phyloP scores from a whole-genome alignment of 345 rosid genomes.

The Aquilaria yunnanensis region DNA sequence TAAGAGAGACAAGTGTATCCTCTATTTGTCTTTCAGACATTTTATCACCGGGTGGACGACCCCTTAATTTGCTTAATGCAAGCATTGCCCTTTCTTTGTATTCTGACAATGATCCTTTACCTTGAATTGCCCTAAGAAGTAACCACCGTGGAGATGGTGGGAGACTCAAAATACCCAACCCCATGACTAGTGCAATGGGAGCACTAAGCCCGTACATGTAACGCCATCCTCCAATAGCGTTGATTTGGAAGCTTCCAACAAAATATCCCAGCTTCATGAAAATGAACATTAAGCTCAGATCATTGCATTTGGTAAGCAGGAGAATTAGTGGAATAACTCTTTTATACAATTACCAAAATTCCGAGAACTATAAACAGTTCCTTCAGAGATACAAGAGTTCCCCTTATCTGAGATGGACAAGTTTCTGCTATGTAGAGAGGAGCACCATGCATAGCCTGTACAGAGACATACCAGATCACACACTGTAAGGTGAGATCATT shows the following conservation, averaged over 20 bases:
- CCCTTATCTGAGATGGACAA: conserved; percentile 94
- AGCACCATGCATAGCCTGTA: conserved; percentile 98
- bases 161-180: conserved; percentile 85
- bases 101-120: conserved; percentile 65
- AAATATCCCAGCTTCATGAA: conserved; percentile 68
- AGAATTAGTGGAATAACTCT: background rate
- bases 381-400: conserved; percentile 86
- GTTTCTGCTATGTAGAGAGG: conserved; percentile 98
- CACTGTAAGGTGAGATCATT: conserved; percentile 2
- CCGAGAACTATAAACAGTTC: conserved; percentile 92
- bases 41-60: conserved; percentile 66
- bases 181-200: conserved; percentile 74
- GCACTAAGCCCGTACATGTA: conserved; percentile 80
- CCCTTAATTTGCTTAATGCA: conserved; percentile 77
- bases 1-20: conserved; percentile 55
- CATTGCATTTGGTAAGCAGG: conserved; percentile 2
- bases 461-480: conserved; percentile 11
- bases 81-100: conserved; percentile 70
- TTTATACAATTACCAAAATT: conserved; percentile 58
- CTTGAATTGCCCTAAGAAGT: conserved; percentile 86
- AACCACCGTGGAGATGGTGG: conserved; percentile 99
- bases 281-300: conserved; percentile 2
- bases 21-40: conserved; percentile 69
- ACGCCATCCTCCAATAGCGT: conserved; percentile 90
- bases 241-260: conserved; percentile 80